These are phyloP conservation scores for Psidium friedrichsthalianum DNA, from an alignment of 345 rosid species.

Conservation along the genomic window DNA sequence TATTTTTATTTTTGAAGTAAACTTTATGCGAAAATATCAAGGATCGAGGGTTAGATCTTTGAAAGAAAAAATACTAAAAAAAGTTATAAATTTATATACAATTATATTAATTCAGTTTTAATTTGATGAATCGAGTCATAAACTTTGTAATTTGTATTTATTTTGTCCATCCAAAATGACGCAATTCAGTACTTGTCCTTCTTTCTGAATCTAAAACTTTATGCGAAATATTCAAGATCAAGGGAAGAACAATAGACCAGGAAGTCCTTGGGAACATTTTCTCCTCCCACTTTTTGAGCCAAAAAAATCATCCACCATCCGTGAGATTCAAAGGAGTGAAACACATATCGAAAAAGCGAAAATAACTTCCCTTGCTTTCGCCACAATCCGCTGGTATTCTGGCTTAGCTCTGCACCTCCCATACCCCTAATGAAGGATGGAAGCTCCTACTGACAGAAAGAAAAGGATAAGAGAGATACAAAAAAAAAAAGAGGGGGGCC, in stretches of 20 bases:
- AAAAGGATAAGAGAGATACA: background rate
- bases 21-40: background rate
- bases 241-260: background rate
- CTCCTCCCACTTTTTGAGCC: background rate
- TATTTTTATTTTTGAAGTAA: background rate
- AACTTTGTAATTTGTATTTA: no score
- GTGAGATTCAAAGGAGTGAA: background rate
- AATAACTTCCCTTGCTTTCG: background rate
- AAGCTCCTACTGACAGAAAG: background rate
- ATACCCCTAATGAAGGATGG: background rate
- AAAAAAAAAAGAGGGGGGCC: no score
- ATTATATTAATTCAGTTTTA: no score
- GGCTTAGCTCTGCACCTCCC: background rate
- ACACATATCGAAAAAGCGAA: background rate
- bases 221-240: background rate
- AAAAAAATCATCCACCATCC: background rate
- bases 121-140: no score
- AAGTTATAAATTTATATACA: no score
- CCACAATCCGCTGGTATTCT: background rate
- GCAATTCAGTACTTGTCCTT: background rate
- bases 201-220: background rate
- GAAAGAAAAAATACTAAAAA: no score
- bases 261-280: background rate
- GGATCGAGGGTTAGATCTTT: no score
- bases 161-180: no score